Percentiles rank a stretch among this genome's conserved stretches.
phyloP scores from a whole-genome alignment of 176 grass and related monocot genomes.

The Eremochloa ophiuroides region DNA sequence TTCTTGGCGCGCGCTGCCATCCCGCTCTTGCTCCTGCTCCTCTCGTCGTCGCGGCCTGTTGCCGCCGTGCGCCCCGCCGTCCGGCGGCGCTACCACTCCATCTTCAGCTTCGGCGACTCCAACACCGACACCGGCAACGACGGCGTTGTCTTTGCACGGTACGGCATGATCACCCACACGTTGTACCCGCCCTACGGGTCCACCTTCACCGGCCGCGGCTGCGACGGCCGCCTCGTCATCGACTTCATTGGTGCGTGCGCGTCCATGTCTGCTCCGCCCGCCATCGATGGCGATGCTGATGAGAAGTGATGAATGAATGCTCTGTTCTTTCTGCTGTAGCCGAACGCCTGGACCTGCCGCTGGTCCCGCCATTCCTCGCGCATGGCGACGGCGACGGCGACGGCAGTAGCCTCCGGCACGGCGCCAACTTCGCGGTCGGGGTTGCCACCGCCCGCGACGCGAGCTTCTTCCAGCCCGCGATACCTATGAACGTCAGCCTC shows the following conservation, averaged over 20 bases:
- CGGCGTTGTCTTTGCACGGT: background rate
- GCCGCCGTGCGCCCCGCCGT: background rate
- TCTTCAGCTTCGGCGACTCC: conserved; percentile 66
- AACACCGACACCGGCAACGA: conserved; percentile 52
- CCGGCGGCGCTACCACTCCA: background rate
- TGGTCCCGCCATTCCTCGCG: conserved; percentile 32
- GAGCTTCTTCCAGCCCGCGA: conserved; percentile 9
- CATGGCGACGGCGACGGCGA: too few species aligned
- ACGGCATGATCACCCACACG: background rate
- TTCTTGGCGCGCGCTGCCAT: background rate
- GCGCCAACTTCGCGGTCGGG: conserved; percentile 49
- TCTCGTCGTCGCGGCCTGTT: background rate
- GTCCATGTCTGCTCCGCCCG: too few species aligned
- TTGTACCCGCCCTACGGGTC: conserved; percentile 38
- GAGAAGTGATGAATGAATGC: too few species aligned
- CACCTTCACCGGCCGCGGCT: conserved; percentile 45
- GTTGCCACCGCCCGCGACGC: conserved; percentile 26
- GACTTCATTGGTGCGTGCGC: conserved; percentile 44
- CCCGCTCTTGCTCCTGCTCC: background rate
- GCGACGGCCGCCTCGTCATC: conserved; percentile 56
- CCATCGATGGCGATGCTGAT: too few species aligned
- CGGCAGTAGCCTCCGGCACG: too few species aligned
- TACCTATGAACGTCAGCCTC: conserved; percentile 34
- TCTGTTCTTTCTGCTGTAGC: too few species aligned
- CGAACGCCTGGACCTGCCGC: conserved; percentile 24